A percentile compares a stretch with the other conserved stretches of the same genome.
Conservation (phyloP, 2,329 filamentous ascomycete species). For the Catunica adiposa region DNA sequence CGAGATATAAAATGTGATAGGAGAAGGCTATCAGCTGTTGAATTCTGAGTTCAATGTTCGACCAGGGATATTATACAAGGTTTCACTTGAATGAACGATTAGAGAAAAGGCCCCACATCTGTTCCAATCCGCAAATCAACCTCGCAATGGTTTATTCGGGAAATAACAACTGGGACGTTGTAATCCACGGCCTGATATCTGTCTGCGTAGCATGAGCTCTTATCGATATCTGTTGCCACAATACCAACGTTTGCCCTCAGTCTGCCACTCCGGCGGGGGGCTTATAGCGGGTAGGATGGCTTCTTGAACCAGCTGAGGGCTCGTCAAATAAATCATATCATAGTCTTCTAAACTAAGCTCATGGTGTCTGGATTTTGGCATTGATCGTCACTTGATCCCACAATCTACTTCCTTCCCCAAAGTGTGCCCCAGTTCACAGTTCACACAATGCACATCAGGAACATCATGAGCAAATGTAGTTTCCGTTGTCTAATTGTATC, state of each 20-base stretch:
- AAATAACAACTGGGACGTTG: not conserved
- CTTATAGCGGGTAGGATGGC: no score
- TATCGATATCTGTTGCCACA: no score
- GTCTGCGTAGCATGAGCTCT: no score
- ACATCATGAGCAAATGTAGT: not conserved
- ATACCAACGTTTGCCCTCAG: no score
- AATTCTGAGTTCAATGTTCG: not conserved
- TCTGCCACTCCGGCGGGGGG: no score
- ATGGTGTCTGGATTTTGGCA: no score
- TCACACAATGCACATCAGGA: not conserved
- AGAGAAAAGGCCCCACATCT: not conserved
- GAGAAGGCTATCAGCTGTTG: no score
- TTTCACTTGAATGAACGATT: not conserved
- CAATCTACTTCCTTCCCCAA: not conserved
- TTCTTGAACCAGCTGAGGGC: no score
- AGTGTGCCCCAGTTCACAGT: not conserved
- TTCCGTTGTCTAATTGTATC: constrained; percentile 3
- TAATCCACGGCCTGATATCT: no score
- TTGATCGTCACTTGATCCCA: not conserved
- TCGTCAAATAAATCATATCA: no score
- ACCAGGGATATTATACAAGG: not conserved
- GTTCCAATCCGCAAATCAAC: not conserved
- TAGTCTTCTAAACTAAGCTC: no score
- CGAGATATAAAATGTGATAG: no score
- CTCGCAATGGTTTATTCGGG: constrained; percentile 2